Base-by-base conservation (phyloP, 1,284 basidiomycete species). In the Pseudozyma flocculosa region DNA sequence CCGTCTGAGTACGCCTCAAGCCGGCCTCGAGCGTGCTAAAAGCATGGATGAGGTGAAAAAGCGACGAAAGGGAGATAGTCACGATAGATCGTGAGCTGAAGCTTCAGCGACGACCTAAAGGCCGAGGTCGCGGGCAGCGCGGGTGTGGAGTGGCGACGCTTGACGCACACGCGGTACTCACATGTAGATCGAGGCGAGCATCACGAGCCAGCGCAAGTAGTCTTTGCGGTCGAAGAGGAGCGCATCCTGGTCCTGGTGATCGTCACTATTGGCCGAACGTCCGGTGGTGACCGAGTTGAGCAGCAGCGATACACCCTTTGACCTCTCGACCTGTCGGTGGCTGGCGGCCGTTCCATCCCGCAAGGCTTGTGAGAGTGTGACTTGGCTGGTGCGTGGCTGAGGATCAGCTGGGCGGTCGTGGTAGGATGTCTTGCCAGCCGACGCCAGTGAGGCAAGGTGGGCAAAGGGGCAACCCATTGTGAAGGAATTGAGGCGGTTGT, bases 171-270 rank as follows among this genome's bases (percentile, higher is more conserved):
- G 7, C 26, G 7, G 11, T 11, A 29, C 22, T 29, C 30, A 34
- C 36, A 39, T 36, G 38, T 73, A 73, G 44, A 73, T 47, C 50
- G 52, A 62, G 8, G 44, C 41, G 1, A 73, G 57, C 58, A 68
- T 65, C 23, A 73, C 45, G 38, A 70, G 52, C 45, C 68, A 71
- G 9, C 52, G 47, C 1, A 68, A 43, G 45, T 73, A 68, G 47
- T 73, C 69, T 10, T 45, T 34, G 2, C 69, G 30, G 9, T 53
- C 50, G 17, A 72, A 64, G 2, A 5, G 29, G 18, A 38, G 41
- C 29, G 17, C 18, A 4, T n/a, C n/a, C 4, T 21, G 4, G 9
- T 3, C 32, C 2, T 39, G 4, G n/a, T n/a, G n/a, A n/a, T n/a
- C n/a, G n/a, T n/a, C n/a, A n/a, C n/a, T n/a, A n/a, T n/a, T n/a